A percentile compares a stretch with the other conserved stretches of the same genome.
These are phyloP conservation scores for Paramecium tetraurelia DNA, from an alignment of 73 alveolate species.

Conservation along the genomic window DNA sequence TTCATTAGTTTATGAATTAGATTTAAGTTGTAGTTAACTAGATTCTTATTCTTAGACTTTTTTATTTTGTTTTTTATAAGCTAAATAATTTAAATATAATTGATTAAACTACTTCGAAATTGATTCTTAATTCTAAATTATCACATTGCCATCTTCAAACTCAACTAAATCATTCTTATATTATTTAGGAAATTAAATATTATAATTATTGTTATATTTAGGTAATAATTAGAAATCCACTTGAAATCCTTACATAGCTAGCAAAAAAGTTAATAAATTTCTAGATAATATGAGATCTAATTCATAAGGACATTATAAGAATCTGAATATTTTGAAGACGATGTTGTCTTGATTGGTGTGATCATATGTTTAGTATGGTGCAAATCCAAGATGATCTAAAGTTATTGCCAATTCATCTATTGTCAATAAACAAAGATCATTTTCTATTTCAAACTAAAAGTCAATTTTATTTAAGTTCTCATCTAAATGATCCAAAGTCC, in stretches of 20 bases:
- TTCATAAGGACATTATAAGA: not conserved
- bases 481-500: constrained; percentile 21
- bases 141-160: not conserved
- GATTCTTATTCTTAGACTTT: no score
- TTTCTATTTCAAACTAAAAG: not conserved
- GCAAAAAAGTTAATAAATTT: not conserved
- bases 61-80: constrained; percentile 5
- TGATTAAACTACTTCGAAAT: not conserved
- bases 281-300: constrained; percentile 14
- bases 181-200: not conserved
- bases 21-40: not conserved
- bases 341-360: not conserved
- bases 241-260: constrained; percentile 16
- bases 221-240: constrained; percentile 4
- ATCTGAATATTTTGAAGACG: not conserved
- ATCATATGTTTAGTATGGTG: constrained; percentile 14
- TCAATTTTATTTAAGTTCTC: not conserved
- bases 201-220: not conserved
- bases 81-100: not conserved
- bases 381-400: no score
- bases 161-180: not conserved
- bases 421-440: constrained; percentile 1
- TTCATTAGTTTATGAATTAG: not conserved
- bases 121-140: not conserved
- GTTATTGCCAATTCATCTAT: not conserved